Conservation (phyloP, 2,329 filamentous ascomycete genomes). For the Scedosporium apiospermum region DNA sequence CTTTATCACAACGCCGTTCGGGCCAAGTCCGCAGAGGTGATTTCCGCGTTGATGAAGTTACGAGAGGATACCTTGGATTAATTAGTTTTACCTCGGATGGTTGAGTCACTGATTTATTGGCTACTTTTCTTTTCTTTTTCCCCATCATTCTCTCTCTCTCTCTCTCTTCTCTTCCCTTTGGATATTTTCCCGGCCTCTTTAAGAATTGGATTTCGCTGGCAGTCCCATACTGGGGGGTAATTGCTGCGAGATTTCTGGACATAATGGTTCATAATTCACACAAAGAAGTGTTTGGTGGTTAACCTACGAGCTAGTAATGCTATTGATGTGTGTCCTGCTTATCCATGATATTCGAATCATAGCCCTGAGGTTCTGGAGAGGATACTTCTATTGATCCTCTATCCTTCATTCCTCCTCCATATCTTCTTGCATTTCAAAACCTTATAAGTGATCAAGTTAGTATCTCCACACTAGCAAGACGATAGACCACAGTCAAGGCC, state of each 20-base stretch:
- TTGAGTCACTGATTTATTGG: neutral
- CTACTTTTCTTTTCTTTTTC: neutral
- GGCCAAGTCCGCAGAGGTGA: constrained; percentile 62
- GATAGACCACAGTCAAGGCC: neutral
- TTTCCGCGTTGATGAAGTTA: constrained; percentile 48
- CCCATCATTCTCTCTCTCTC: too few relatives aligned
- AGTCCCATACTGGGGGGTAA: too few relatives aligned
- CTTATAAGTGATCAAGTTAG: neutral
- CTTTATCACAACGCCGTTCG: constrained; percentile 82
- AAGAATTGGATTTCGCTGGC: too few relatives aligned
- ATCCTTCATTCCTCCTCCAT: neutral
- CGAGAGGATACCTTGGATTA: constrained; percentile 10
- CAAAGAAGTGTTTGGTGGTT: too few relatives aligned
- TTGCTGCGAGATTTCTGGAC: neutral
- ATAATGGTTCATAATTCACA: neutral
- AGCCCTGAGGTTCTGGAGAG: neutral
- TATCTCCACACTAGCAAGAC: neutral
- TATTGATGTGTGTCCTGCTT: neutral
- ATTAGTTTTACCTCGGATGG: neutral
- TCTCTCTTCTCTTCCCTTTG: neutral
- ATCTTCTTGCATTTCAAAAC: neutral
- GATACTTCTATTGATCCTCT: neutral
- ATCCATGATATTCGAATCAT: neutral
- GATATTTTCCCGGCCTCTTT: too few relatives aligned
- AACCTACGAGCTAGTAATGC: too few relatives aligned